phyloP scores from a whole-genome alignment of 1,284 basidiomycete species.

The Apiotrichum domesticum region DNA sequence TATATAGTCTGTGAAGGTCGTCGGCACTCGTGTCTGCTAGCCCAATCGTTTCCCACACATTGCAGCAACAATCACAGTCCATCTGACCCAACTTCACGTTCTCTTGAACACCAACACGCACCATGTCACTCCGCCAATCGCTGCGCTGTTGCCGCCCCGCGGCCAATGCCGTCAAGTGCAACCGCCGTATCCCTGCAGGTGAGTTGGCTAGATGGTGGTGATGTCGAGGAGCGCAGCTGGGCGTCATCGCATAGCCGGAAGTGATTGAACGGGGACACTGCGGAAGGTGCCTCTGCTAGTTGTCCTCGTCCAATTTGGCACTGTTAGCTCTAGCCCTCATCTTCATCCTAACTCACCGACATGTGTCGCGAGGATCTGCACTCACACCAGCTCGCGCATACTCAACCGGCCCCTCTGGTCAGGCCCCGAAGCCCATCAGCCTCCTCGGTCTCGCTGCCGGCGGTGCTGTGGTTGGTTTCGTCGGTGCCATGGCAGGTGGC shows the following conservation, averaged over 20 bases:
- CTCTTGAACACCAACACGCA: background rate
- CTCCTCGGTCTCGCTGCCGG: constrained; percentile 2
- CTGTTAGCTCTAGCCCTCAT: background rate
- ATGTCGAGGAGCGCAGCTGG: too few species aligned
- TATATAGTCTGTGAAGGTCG: too few species aligned
- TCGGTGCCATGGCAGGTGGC: constrained; percentile 4
- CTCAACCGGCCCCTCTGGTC: background rate
- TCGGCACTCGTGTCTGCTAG: too few species aligned
- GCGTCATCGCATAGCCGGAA: too few species aligned
- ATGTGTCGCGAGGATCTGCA: too few species aligned
- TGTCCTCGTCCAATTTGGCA: too few species aligned
- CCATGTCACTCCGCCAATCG: constrained; percentile 6
- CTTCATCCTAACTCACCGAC: background rate
- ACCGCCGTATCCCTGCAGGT: constrained; percentile 3
- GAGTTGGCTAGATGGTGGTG: background rate
- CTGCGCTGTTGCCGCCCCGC: constrained; percentile 10
- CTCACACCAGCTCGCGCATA: constrained; percentile 4
- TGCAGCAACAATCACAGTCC: background rate
- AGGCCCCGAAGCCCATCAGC: background rate
- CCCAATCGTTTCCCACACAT: too few species aligned
- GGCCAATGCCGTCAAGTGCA: constrained; percentile 1
- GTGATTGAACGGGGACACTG: too few species aligned
- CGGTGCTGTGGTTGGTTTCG: constrained; percentile 11
- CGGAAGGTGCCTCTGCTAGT: too few species aligned
- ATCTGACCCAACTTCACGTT: background rate